phyloP scores from a whole-genome alignment of 129 eudicot genomes.

The Lonicera japonica region DNA sequence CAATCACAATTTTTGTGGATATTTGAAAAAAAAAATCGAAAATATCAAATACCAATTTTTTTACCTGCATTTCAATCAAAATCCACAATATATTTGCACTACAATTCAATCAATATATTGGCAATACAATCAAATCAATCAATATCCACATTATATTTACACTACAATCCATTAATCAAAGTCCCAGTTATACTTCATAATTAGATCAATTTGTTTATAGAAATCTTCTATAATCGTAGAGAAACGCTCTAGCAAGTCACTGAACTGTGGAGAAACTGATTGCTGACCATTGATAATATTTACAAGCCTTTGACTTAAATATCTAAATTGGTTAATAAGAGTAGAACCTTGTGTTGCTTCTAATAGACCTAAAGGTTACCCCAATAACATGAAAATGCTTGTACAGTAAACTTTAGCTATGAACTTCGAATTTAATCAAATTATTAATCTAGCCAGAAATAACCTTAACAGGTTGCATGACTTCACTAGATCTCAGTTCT shows the following conservation, averaged over 20 bases:
- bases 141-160: no score
- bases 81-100: no score
- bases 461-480: slow-evolving; percentile 29
- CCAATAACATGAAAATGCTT: neutral
- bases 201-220: slow-evolving; percentile 49
- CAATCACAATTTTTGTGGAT: no score
- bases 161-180: no score
- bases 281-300: slow-evolving; percentile 44
- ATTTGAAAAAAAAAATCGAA: no score
- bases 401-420: neutral
- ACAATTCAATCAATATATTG: no score
- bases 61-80: no score
- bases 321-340: slow-evolving; percentile 44
- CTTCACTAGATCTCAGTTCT: slow-evolving; percentile 23
- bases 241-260: slow-evolving; percentile 39
- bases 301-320: slow-evolving; percentile 43
- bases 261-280: slow-evolving; percentile 46
- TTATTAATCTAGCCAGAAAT: slow-evolving; percentile 24
- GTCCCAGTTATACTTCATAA: slow-evolving; percentile 68
- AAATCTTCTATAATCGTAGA: slow-evolving; percentile 43
- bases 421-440: neutral
- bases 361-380: no score
- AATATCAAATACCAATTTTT: no score
- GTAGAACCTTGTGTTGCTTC: slow-evolving; percentile 41
- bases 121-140: no score